Evolutionary conservation across 805 yeast species (phyloP), one percentile per base, ranked within the genome.

Genomic region (Lipomyces starkeyi): DNA sequence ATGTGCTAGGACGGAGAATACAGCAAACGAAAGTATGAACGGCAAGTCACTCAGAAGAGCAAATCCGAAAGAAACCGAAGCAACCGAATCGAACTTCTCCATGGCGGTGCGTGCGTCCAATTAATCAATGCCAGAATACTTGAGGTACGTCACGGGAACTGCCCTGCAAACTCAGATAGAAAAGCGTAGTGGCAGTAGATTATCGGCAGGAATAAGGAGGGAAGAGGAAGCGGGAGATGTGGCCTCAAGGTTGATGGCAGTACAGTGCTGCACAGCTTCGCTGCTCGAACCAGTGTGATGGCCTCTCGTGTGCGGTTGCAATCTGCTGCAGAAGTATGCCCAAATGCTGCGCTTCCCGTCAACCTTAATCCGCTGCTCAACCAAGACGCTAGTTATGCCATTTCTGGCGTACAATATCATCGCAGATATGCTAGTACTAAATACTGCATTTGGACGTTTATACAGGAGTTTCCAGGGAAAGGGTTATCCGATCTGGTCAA

Each of bases 1-100:
- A 56, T 69, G 72, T 17, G 72, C 72, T 27, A 69, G 60, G n/a
- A 69, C 64, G 55, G 35, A 27, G 58, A 69, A 69, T 35, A 62
- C n/a, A 47, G 49, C 53, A 43, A 69, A 69, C 20, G 72, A 69
- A 37, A 66, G 8, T 17, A 68, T 22, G 65, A 69, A 69, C 35
- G 72, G 72, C 35, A 54, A 49, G 52, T 69, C 66, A 61, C 67
- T 47, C 27, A 69, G 62, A 11, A 67, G 22, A 27, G 60, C 68
- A 35, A 53, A 34, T 22, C 64, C 68, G 29, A 69, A 40, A 47
- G 71, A 67, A 17, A 65, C 68, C 35, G 70, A 63, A 20, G 54
- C 54, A 9, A 58, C 58, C 22, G 56, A 53, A 53, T 53, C 34
- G 17, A 53, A 53, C 11, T 43, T 43, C n/a, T 7, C 49, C 49